Evolutionary conservation across 106 monocot genomes (phyloP), one percentile per base, ranked within the genome.

Genomic region (Dactylorhiza incarnata): DNA sequence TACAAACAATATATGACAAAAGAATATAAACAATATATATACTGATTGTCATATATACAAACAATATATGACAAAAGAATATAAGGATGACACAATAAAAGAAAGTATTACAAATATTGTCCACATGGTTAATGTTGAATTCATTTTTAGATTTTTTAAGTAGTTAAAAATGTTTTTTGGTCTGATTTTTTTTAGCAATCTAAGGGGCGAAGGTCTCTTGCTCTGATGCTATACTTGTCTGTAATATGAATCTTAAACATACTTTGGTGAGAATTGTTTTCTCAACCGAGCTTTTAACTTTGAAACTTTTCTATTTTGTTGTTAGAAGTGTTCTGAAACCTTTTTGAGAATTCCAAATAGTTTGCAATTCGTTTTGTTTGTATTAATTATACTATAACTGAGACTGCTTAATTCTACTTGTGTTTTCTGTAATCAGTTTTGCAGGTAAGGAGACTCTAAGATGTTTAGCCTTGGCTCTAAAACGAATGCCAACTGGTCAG

Each of bases 381-480:
- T 15, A 59, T 59, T 19, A 59, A 59, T 17, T 59, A 2, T 5
- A 59, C 59, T 19, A 22, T 6, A 15, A 59, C 3, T 19, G 7
- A 6, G 37, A 37, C 37, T 37, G 37, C 44, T 16, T 68, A 16
- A 69, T 46, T 63, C 12, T 74, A 22, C 49, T 43, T 70, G 23
- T 75, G 37, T 53, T 50, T 74, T 51, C 17, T 56, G 52, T 83
- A 55, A 9, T 50, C 77, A 99, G 99, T 85, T 94, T 99, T 82
- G 91, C 99, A 49, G 92, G 89, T 50, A 94, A 89, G 74, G 99
- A 99, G 47, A 86, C 91, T 15, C 80, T 99, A 23, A 91, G 99
- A 80, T 99, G 99, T 73, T 85, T 99, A 83, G 99, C 99, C n/a
- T 87, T 99, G 76, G 99, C 99, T 65, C 61, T 99, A 53, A 99